Conservation (phyloP, 768 basidiomycete species). For the Mrakia blollopis region DNA sequence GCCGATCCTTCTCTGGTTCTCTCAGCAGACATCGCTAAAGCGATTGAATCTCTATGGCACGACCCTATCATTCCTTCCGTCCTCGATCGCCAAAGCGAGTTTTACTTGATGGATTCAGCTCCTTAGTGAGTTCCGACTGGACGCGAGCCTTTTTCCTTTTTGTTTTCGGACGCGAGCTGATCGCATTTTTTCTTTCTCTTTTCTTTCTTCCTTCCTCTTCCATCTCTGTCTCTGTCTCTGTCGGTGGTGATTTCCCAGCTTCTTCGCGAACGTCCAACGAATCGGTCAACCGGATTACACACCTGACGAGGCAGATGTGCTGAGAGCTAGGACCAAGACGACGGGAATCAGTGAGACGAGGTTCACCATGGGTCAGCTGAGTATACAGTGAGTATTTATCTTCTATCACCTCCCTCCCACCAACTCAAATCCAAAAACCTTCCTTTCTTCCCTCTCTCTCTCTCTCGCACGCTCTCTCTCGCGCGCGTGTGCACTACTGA, state of each 20-base stretch:
- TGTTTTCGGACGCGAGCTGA: background rate
- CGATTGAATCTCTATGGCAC: slow-evolving; percentile 50
- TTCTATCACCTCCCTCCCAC: background rate
- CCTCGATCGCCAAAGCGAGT: slow-evolving; percentile 54
- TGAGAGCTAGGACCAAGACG: slow-evolving; percentile 82
- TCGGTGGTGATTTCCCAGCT: slow-evolving; percentile 54
- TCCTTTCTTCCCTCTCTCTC: no score
- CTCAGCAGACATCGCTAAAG: slow-evolving; percentile 45
- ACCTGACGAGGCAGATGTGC: slow-evolving; percentile 78
- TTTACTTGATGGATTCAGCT: slow-evolving; percentile 94
- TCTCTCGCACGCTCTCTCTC: no score
- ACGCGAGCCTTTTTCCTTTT: background rate
- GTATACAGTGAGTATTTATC: slow-evolving; percentile 46
- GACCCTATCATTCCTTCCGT: slow-evolving; percentile 50
- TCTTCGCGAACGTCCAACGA: slow-evolving; percentile 77
- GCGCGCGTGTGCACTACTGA: background rate
- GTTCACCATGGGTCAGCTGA: slow-evolving; percentile 51
- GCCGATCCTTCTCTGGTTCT: slow-evolving; percentile 41
- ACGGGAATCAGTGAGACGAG: slow-evolving; percentile 86
- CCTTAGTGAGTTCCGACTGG: slow-evolving; percentile 59
- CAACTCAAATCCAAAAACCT: no score
- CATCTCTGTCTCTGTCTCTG: no score
- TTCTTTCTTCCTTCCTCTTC: no score
- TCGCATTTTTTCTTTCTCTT: background rate
- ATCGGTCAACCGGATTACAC: slow-evolving; percentile 76